Percentiles rank a stretch among this genome's conserved stretches.
phyloP scores from a whole-genome alignment of 768 basidiomycete genomes.

The Russula abietina region DNA sequence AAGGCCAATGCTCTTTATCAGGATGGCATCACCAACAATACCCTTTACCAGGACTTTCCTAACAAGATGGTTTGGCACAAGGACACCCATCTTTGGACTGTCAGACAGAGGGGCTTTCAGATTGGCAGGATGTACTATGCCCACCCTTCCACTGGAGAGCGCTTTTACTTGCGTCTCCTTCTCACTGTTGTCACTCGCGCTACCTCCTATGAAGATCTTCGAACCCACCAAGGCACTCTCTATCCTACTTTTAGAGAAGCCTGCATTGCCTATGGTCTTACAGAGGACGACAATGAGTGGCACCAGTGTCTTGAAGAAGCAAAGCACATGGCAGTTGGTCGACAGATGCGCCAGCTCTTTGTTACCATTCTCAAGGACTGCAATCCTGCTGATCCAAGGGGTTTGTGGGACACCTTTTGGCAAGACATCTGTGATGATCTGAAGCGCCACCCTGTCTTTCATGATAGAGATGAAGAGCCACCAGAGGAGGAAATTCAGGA shows the following conservation, averaged over 20 bases:
- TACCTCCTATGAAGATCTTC: too few relatives aligned
- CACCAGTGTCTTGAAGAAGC: neutral
- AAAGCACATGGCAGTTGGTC: slow-evolving; percentile 30
- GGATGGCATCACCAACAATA: neutral
- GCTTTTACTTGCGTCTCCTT: too few relatives aligned
- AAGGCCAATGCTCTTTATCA: neutral
- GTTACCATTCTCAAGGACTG: slow-evolving; percentile 34
- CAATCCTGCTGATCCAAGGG: slow-evolving; percentile 31
- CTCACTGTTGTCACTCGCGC: too few relatives aligned
- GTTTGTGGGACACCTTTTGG: neutral
- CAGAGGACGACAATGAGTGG: slow-evolving; percentile 42
- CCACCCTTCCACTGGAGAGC: too few relatives aligned
- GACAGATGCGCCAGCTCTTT: slow-evolving; percentile 36
- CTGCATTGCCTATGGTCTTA: slow-evolving; percentile 38
- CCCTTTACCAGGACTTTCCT: neutral
- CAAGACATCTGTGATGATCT: slow-evolving; percentile 41
- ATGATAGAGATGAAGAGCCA: slow-evolving; percentile 14
- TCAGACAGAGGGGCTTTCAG: too few relatives aligned
- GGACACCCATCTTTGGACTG: too few relatives aligned
- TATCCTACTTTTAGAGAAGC: slow-evolving; percentile 37
- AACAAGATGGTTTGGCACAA: neutral
- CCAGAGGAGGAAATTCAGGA: slow-evolving; percentile 35
- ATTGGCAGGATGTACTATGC: too few relatives aligned
- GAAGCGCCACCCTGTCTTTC: neutral
- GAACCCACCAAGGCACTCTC: too few relatives aligned